Evolutionary conservation across 2,329 filamentous ascomycete species (phyloP), one percentile per base, ranked within the genome.

Genomic region (Colletotrichum gloeosporioides): DNA sequence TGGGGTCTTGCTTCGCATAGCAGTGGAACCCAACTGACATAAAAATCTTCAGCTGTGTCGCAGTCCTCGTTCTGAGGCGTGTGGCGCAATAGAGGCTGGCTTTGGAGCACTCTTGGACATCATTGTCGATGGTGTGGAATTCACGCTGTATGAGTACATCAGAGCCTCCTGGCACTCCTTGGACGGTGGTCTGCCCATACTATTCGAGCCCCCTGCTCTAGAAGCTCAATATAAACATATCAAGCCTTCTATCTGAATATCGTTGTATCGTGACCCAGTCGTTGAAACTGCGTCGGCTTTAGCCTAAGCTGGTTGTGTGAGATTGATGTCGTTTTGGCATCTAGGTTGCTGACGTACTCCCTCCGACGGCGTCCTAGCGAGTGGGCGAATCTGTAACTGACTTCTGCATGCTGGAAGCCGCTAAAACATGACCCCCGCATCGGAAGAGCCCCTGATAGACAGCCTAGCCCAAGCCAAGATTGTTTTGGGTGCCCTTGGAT

Each of bases 391-490:
- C 69, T 76, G 69, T 68, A 73, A 73, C 73, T 16, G 62, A 49
- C 69, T 57, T 44, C 53, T 63, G 73, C 69, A 64, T 32, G 55
- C 39, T 31, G 55, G 27, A 64, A 73, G 72, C 69, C 62, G 61
- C 69, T 76, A 76, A 76, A 76, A 76, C 69, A 68, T 73, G 49
- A 59, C 36, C 73, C 73, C 73, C 73, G 69, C 69, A 76, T 64
- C 71, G 34, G 32, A 25, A 10, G 53, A 49, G 25, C 69, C 69
- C 73, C 39, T 73, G 73, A 68, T 73, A 27, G 63, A 36, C 55
- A 22, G 25, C 12, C 72, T 65, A 66, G 36, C n/a, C n/a, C 63
- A 72, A n/a, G 55, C 53, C 69, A 63, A 63, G 63, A 32, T 27
- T 55, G 44, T 72, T 44, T 67, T 31, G 39, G 18, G 15, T 36